Base-by-base conservation (phyloP, 2,329 filamentous ascomycete genomes). In the Diplodia seriata region DNA sequence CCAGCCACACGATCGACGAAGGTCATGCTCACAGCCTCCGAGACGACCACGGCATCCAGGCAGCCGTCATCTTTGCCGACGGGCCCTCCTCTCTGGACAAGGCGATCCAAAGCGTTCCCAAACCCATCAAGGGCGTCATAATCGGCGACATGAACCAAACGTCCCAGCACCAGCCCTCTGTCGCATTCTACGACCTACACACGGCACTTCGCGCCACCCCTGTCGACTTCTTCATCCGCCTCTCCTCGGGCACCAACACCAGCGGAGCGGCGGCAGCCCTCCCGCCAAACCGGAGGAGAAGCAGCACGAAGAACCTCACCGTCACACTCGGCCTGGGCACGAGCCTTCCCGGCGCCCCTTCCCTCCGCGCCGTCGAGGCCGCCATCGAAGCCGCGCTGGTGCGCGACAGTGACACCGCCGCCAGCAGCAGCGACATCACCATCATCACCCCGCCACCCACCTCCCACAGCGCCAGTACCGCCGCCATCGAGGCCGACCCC, bases 131-230 rank as follows among this genome's bases (percentile, higher is more conserved):
- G 31, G 68, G 66, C 8, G 75, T 76, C 5, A 67, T 76, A 26
- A 73, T 78, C 47, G 75, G 68, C 1, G 74, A 76, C 12, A 77
- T 78, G 75, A 71, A 73, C 6, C 70, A 69, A 18, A 63, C 70
- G 38, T 18, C 31, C 1, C 31, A 33, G 31, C 31, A 33, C 7
- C 31, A n/a, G n/a, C n/a, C 31, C 4, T 4, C 38, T 18, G 38
- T 12, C 5, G 38, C 38, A 40, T 18, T 5, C 38, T 5, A 40
- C 38, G 38, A 40, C 2, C 14, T 40, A 14, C 38, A 40, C 14
- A 18, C 14, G 1, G 38, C 38, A 40, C 14, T 40, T 1, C 5
- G 38, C 14, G 38, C 38, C 38, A 5, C 38, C 6, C 38, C 38
- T 1, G 14, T 15, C 38, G 38, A 40, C 38, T 40, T 40, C 38